Evolutionary conservation across 108 stramenopile species (phyloP).

Genomic region (Cafeteria roenbergensis): DNA sequence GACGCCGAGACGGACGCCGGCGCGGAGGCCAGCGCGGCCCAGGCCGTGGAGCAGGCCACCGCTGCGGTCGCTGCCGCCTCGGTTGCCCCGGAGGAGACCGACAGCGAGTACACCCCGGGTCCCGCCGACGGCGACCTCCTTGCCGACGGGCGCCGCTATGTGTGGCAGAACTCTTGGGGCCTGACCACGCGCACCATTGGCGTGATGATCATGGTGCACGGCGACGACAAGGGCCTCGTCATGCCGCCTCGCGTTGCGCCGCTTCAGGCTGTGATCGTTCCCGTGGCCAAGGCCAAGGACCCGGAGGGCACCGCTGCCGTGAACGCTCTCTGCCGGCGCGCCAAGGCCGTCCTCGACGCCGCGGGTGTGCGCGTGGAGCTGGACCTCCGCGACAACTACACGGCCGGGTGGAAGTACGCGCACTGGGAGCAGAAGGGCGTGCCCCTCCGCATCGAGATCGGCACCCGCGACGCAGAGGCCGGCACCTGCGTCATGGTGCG

Average conservation of each 20-base stretch:
- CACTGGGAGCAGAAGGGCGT: conserved; percentile 99
- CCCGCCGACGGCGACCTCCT: too few species aligned
- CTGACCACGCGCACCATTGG: conserved; percentile 93
- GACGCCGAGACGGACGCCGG: too few species aligned
- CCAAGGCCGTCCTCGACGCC: conserved; percentile 49
- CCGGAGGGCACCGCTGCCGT: conserved; percentile 52
- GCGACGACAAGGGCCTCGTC: conserved; percentile 93
- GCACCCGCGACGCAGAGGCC: conserved; percentile 77
- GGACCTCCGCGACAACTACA: conserved; percentile 84
- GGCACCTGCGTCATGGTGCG: conserved; percentile 11
- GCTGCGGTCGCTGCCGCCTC: too few species aligned
- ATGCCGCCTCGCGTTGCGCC: conserved; percentile 90
- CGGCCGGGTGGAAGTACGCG: conserved; percentile 98
- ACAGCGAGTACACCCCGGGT: neutral
- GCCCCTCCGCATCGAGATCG: conserved; percentile 92
- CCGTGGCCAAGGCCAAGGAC: conserved; percentile 73
- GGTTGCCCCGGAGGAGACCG: neutral
- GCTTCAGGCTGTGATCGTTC: conserved; percentile 83
- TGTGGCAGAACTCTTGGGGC: conserved; percentile 97
- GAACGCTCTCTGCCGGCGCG: conserved; percentile 46
- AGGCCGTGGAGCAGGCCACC: too few species aligned
- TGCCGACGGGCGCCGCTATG: neutral
- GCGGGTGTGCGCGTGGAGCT: conserved; percentile 67
- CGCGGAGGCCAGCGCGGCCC: too few species aligned
- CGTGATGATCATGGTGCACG: conserved; percentile 98